Base-by-base conservation (phyloP, 768 basidiomycete species). In the Serendipita vermifera region DNA sequence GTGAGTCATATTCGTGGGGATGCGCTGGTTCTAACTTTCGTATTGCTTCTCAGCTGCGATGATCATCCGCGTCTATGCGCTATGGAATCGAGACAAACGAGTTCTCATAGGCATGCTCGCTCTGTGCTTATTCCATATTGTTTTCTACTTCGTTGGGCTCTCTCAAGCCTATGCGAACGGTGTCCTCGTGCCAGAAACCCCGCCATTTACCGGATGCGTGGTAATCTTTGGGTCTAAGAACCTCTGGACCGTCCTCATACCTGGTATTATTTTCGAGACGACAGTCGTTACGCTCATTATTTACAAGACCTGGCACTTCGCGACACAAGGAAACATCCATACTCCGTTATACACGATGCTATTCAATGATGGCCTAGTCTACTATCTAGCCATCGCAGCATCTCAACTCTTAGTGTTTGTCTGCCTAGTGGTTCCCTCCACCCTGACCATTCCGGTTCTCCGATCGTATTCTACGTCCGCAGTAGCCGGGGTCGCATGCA, bases 51-150 rank as follows among this genome's bases (percentile, higher is more conserved):
- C n/a, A n/a, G n/a, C n/a, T n/a, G n/a, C n/a, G n/a, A n/a, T n/a
- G n/a, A n/a, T n/a, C n/a, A n/a, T n/a, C 22, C 46, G 46, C n/a
- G 27, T 51, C 20, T 51, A 51, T 51, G 46, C 46, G 3, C 46
- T 51, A 9, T 51, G 46, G 46, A 51, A 51, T n/a, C 46, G 46
- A 7, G 24, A 20, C 5, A 2, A 29, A 26, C 46, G 4, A 15
- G 6, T 51, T 29, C 46, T 51, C 15, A 1, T 51, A 15, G 5
- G 24, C 20, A 51, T 31, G 1, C 5, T 29, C 5, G n/a, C 27
- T 11, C n/a, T 20, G 5, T 7, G 24, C 27, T 15, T 51, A 1
- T 15, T 51, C 7, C 5, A 51, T 2, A 7, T 31, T 29, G 3
- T 31, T n/a, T 5, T 15, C 2, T 51, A 5, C 27, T 9, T 51